These are phyloP conservation scores for Xylariaceae sp. DNA, from an alignment of 2,329 filamentous ascomycete species.

Conservation along the genomic window DNA sequence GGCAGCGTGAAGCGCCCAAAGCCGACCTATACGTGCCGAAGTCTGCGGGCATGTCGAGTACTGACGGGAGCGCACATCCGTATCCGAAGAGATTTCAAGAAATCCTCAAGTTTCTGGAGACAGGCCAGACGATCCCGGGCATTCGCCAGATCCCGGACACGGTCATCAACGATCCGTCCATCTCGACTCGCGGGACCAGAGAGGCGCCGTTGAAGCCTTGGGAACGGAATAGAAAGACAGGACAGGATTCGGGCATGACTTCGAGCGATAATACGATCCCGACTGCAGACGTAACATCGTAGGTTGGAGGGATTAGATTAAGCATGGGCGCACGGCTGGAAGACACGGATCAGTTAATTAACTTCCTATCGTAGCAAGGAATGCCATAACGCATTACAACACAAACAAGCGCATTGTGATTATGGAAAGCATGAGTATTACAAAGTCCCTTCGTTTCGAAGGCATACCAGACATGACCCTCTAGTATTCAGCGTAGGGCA, in stretches of 20 bases:
- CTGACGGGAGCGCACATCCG: constrained; percentile 40
- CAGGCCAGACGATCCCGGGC: constrained; percentile 67
- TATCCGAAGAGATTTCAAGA: constrained; percentile 72
- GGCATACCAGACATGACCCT: not conserved
- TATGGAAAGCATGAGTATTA: not conserved
- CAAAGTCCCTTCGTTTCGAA: not conserved
- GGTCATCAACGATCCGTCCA: constrained; percentile 57
- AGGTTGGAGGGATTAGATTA: not conserved
- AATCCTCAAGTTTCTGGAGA: constrained; percentile 69
- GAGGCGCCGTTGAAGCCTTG: constrained; percentile 52
- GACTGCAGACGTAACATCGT: not conserved
- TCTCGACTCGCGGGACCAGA: constrained; percentile 27
- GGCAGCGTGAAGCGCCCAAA: constrained; percentile 33
- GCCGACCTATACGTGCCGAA: constrained; percentile 32
- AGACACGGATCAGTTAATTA: not conserved
- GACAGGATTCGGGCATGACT: constrained; percentile 1
- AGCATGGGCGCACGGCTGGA: not conserved
- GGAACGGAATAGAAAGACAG: constrained; percentile 46
- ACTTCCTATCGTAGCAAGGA: not conserved
- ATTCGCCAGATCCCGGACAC: constrained; percentile 72
- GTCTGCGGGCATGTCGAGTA: constrained; percentile 15
- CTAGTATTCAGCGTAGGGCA: not conserved
- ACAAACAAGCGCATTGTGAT: not conserved
- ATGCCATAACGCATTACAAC: not conserved
- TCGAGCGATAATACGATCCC: not conserved